These are phyloP conservation scores for Lolium perenne DNA, from an alignment of 176 grass and related monocot species.

Conservation along the genomic window DNA sequence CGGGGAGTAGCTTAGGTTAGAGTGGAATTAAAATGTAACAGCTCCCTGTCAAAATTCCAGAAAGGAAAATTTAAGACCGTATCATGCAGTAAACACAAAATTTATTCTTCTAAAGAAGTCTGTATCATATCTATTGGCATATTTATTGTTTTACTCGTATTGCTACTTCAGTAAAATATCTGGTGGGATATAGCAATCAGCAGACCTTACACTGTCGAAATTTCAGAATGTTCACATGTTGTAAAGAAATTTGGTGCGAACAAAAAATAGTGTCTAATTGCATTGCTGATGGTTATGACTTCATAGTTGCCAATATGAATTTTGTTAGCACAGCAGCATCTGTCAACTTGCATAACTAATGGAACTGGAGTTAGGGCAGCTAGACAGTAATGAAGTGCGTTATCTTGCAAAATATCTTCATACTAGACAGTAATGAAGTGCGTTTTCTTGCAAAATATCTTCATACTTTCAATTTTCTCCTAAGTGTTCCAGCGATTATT, in stretches of 20 bases:
- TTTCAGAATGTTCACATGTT: neutral
- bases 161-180: neutral
- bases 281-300: neutral
- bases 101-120: neutral
- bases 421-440: neutral
- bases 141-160: neutral
- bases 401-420: slow-evolving; percentile 9
- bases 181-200: slow-evolving; percentile 14
- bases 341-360: neutral
- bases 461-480: neutral
- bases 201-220: neutral
- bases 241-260: slow-evolving; percentile 16
- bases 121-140: neutral
- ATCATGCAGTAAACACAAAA: neutral
- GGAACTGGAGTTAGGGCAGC: neutral
- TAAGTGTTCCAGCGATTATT: neutral
- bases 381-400: neutral
- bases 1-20: neutral
- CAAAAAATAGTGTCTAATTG: neutral
- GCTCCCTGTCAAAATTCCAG: neutral
- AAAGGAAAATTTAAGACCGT: neutral
- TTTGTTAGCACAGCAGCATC: neutral
- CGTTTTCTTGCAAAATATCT: slow-evolving; percentile 6
- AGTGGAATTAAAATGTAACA: neutral
- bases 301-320: slow-evolving; percentile 3